Evolutionary conservation across 768 basidiomycete species (phyloP), one percentile per base, ranked within the genome.

Genomic region (Dacryopinax spathularia): DNA sequence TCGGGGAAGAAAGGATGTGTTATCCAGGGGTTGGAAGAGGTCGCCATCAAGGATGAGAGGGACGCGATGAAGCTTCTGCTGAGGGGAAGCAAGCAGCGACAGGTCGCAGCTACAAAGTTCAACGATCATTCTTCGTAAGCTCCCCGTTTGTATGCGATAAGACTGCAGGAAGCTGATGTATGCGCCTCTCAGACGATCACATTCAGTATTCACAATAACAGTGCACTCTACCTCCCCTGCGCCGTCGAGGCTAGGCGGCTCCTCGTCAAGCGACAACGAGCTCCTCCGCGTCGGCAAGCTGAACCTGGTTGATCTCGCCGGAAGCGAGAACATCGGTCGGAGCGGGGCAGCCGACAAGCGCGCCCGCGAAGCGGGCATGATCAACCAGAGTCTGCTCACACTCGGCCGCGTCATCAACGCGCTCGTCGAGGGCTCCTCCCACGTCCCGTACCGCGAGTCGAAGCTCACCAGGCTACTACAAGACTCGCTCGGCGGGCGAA

Each of bases 351-450:
- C 93, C 72, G 90, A 96, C 70, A 92, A 90, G 72, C 78, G 94
- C 64, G 96, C 96, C 13, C 81, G 91, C 67, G 96, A 99, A 72
- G 96, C 96, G 1, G 96, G 96, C 12, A 96, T 94, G 89, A 98
- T 99, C 73, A 99, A 98, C 70, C 91, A 96, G 75, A 94, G 91
- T 70, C 78, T 99, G 60, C 78, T 99, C 1, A 97, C 96, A n/a
- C 84, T 99, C 15, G 96, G 96, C 0, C 79, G 96, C 33, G 96
- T 98, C 35, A 98, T 99, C 69, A 96, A 94, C 66, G 90, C 90
- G 10, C 81, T 99, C 43, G 96, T 98, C 62, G 94, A 97, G 69
- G 87, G 84, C 68, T 86, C 89, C 0, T 80, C 85, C 33, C 96
- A 98, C 72, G 87, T 98, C 44, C 96, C 96, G 6, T 62, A 10